Conservation (phyloP, 306 rosid genomes). For the Inga laurina region DNA sequence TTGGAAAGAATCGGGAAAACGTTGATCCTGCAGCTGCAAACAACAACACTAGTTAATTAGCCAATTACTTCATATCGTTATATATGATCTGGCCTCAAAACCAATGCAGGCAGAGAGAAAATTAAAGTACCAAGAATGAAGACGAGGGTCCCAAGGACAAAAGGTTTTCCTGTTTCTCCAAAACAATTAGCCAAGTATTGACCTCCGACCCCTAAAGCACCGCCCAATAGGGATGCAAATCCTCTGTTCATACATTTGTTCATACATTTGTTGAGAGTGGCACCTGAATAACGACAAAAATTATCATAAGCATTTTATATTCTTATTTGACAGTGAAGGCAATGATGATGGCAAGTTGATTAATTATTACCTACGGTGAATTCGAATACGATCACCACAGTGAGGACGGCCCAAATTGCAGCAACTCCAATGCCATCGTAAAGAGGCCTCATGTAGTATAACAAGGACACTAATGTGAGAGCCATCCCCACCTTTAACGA, state of each 20-base stretch:
- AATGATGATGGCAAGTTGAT: background rate
- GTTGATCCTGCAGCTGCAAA: constrained; percentile 73
- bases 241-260: constrained; percentile 87
- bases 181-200: constrained; percentile 58
- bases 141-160: constrained; percentile 73
- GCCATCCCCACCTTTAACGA: constrained; percentile 71
- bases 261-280: constrained; percentile 71
- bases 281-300: constrained; percentile 57
- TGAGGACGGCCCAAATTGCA: constrained; percentile 70
- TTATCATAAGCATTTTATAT: background rate
- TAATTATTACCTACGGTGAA: constrained; percentile 58
- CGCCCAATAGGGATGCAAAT: constrained; percentile 74
- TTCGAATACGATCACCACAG: constrained; percentile 62
- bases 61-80: background rate
- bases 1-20: constrained; percentile 69
- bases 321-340: background rate
- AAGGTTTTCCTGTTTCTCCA: constrained; percentile 64
- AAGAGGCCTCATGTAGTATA: constrained; percentile 57
- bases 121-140: constrained; percentile 63
- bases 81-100: background rate
- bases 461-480: constrained; percentile 61
- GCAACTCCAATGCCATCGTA: constrained; percentile 58
- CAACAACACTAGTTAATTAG: background rate
- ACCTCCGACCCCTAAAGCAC: constrained; percentile 83
- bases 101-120: background rate